Base-by-base conservation (phyloP, 306 rosid species). In the Cicer judaicum region DNA sequence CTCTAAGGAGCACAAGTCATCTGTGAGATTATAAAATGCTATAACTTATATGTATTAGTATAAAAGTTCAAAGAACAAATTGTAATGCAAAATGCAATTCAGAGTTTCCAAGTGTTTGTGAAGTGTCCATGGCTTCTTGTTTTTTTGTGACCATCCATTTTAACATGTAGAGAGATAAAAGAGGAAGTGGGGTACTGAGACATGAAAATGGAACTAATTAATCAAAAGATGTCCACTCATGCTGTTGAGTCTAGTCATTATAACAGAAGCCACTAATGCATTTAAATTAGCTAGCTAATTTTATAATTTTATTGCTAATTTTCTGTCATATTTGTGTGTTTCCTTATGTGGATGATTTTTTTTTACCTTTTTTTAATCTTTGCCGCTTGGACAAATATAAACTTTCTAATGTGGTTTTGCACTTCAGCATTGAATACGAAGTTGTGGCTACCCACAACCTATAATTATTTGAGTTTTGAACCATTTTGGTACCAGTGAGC, bases 71-170 rank as follows among this genome's bases (percentile, higher is more conserved):
- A 24, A 57, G 38, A 56, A 19, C 63, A 56, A 24, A 56, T 19
- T 1, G 24, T 9, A 57, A 9, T 57, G 64, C 10, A 21, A 57
- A 24, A 24, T 64, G 53, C 9, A 64, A 53, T 19, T 42, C 6
- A 3, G 9, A 16, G 53, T 64, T 9, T 39, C 34, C 5, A 40
- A 40, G 48, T 40, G 49, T 40, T 18, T 64, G 29, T 15, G 14
- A 64, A 64, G 69, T 40, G 49, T 19, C 53, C 19, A 60, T 34
- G 5, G 19, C 1, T 21, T 39, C 40, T 42, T 64, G 38, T 5
- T 18, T 64, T 64, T 64, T 39, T 39, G 39, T 75, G 56, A 7
- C 14, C 73, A 14, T 54, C 46, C 46, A 64, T 41, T 52, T 75
- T 53, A 39, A 42, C 44, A 50, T 38, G 16, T 36, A 15, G 52